These are phyloP conservation scores for Pseudogymnoascus sp. DNA, from an alignment of 2,329 filamentous ascomycete genomes.

Conservation along the genomic window DNA sequence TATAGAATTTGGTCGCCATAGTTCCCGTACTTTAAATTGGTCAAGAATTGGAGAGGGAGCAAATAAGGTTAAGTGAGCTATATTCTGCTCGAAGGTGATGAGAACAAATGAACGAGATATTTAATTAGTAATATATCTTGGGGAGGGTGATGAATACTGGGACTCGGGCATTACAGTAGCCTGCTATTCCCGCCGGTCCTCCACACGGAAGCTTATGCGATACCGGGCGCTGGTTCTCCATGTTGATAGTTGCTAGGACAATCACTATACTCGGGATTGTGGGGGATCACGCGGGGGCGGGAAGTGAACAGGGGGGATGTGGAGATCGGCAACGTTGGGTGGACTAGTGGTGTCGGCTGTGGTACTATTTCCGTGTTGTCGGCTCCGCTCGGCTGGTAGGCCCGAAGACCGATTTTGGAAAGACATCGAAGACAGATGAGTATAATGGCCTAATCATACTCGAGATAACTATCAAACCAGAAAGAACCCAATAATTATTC, in stretches of 20 bases:
- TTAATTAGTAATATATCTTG: neutral
- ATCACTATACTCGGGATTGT: neutral
- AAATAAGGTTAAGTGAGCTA: neutral
- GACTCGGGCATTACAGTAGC: neutral
- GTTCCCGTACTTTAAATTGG: neutral
- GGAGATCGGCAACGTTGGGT: neutral
- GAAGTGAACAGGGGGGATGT: neutral
- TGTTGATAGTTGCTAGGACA: neutral
- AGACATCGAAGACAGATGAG: neutral
- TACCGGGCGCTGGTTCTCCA: neutral
- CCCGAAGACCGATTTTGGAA: neutral
- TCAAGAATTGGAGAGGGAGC: neutral
- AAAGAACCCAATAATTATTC: neutral
- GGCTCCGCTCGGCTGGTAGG: neutral
- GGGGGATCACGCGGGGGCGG: neutral
- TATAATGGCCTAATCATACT: neutral
- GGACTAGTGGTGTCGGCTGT: neutral
- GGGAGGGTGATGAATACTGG: neutral
- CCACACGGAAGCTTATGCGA: neutral
- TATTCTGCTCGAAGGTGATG: neutral
- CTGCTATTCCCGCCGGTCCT: neutral
- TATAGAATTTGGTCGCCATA: neutral
- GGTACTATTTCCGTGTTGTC: neutral
- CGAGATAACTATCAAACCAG: neutral
- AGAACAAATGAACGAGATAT: neutral